A percentile compares a stretch with the other conserved stretches of the same genome.
These are phyloP conservation scores for Vinca major DNA, from an alignment of 305 asterid species.

Conservation along the genomic window DNA sequence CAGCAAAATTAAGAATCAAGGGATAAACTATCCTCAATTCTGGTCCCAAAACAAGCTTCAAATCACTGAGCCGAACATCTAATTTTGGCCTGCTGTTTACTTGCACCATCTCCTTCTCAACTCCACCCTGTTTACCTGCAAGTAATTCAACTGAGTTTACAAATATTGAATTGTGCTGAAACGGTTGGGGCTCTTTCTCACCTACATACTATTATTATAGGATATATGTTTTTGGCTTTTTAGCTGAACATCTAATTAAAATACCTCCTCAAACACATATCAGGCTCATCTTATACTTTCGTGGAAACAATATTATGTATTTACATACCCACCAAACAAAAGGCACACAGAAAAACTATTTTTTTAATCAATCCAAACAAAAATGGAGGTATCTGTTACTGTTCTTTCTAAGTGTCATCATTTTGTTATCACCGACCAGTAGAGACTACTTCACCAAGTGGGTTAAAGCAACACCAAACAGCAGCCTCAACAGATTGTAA, in stretches of 20 bases:
- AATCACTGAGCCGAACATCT: slow-evolving; percentile 74
- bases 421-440: too few relatives aligned
- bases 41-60: slow-evolving; percentile 85
- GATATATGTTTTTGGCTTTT: not conserved
- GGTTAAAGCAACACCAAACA: too few relatives aligned
- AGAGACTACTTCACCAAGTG: too few relatives aligned
- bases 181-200: not conserved
- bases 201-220: not conserved
- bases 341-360: not conserved
- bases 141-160: slow-evolving; percentile 14
- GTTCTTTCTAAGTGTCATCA: not conserved
- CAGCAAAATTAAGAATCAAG: slow-evolving; percentile 89
- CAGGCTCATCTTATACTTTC: not conserved
- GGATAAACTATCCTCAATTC: slow-evolving; percentile 90
- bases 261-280: not conserved
- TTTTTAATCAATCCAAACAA: not conserved
- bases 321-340: not conserved
- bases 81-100: slow-evolving; percentile 71
- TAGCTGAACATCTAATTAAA: not conserved
- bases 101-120: slow-evolving; percentile 63
- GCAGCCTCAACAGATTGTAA: too few relatives aligned
- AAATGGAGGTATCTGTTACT: not conserved
- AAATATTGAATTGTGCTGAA: not conserved
- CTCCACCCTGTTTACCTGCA: slow-evolving; percentile 69
- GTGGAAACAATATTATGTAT: not conserved